These are phyloP conservation scores for Pythium biforme DNA, from an alignment of 352 stramenopile species.

Conservation along the genomic window DNA sequence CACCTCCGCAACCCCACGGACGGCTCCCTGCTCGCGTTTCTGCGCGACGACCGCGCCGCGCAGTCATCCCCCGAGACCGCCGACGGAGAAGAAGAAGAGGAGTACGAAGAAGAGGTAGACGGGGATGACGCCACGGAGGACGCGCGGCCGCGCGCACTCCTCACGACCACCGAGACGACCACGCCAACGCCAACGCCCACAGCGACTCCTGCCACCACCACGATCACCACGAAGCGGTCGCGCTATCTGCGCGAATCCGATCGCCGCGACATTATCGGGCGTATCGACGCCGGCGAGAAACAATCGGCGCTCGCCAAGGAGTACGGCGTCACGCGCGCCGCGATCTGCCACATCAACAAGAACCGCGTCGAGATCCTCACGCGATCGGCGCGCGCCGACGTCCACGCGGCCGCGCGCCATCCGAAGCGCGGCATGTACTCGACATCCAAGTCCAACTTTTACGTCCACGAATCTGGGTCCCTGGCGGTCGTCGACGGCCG, in stretches of 20 bases:
- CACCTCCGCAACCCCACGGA: not conserved
- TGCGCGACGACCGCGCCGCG: not conserved
- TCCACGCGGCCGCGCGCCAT: constrained; percentile 20
- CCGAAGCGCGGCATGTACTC: constrained; percentile 32
- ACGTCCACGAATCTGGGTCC: constrained; percentile 1
- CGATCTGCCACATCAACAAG: constrained; percentile 46
- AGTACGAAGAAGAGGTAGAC: not conserved
- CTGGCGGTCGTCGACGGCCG: constrained; percentile 5
- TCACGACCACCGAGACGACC: not conserved
- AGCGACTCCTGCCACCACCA: too few relatives aligned
- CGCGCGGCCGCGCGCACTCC: not conserved
- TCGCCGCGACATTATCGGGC: constrained; percentile 33
- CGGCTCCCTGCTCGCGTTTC: constrained; percentile 14
- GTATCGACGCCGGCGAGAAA: constrained; percentile 37
- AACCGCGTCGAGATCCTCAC: constrained; percentile 40
- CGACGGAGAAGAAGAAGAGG: not conserved
- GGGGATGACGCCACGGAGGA: not conserved
- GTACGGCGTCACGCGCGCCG: constrained; percentile 36
- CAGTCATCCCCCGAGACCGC: not conserved
- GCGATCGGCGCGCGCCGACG: constrained; percentile 21
- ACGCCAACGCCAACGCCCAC: too few relatives aligned
- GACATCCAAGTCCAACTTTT: constrained; percentile 23
- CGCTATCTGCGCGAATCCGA: constrained; percentile 29
- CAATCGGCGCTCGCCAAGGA: constrained; percentile 39
- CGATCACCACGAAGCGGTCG: constrained; percentile 18